A percentile compares a stretch with the other conserved stretches of the same genome.
Conservation (phyloP, 2,329 filamentous ascomycete genomes). For the Xylariaceae sp. region DNA sequence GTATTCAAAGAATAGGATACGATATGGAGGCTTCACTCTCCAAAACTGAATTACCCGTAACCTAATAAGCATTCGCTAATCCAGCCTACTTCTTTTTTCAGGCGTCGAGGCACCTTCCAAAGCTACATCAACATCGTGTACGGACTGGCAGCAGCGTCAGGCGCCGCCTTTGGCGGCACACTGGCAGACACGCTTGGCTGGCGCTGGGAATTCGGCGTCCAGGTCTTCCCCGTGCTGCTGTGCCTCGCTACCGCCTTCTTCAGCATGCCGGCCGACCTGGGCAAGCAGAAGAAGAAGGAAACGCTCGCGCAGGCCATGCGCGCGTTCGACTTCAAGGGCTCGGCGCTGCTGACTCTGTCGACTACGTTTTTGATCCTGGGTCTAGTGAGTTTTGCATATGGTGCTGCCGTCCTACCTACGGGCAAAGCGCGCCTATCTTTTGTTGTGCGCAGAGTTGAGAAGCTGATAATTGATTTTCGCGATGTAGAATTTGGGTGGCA, state of each 20-base stretch:
- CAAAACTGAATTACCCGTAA: too few relatives aligned
- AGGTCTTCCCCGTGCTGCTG: constrained; percentile 58
- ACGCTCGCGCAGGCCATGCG: constrained; percentile 56
- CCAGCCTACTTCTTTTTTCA: constrained; percentile 23
- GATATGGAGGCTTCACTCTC: neutral
- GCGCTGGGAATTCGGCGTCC: constrained; percentile 73
- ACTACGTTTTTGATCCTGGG: constrained; percentile 65
- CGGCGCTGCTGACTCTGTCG: constrained; percentile 56
- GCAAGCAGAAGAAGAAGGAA: constrained; percentile 48
- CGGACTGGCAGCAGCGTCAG: constrained; percentile 62
- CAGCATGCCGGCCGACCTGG: constrained; percentile 59
- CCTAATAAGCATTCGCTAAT: neutral
- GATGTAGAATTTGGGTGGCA: constrained; percentile 64
- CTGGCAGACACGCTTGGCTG: constrained; percentile 75
- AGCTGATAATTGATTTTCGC: neutral
- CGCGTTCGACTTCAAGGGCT: constrained; percentile 64
- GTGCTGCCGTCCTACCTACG: neutral
- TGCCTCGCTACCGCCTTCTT: constrained; percentile 53
- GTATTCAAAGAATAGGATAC: too few relatives aligned
- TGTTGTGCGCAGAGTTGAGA: neutral
- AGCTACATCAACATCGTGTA: constrained; percentile 71
- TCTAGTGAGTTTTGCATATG: constrained; percentile 49
- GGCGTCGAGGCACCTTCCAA: constrained; percentile 71
- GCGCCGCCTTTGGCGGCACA: constrained; percentile 72
- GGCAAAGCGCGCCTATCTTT: neutral